phyloP scores from a whole-genome alignment of 1,284 basidiomycete genomes.

The Meira nashicola region DNA sequence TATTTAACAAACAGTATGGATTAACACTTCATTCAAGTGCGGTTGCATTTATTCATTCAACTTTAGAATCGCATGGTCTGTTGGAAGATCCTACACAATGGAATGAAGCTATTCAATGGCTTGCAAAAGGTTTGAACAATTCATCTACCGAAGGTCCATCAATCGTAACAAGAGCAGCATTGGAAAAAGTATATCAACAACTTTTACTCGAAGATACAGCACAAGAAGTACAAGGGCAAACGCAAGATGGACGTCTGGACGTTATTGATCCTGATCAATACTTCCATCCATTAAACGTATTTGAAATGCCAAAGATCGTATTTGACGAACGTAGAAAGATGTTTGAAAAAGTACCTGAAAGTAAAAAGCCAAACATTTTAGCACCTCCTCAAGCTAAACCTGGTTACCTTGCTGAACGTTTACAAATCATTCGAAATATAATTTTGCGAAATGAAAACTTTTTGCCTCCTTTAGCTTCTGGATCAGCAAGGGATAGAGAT shows the following conservation, averaged over 20 bases:
- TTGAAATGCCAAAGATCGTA: slow-evolving; percentile 86
- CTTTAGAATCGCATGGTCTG: slow-evolving; percentile 41
- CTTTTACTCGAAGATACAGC: slow-evolving; percentile 42
- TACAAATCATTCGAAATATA: slow-evolving; percentile 37
- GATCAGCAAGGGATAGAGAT: slow-evolving; percentile 16
- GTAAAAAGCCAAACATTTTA: slow-evolving; percentile 22
- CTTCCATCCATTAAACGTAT: slow-evolving; percentile 79
- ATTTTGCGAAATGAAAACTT: slow-evolving; percentile 51
- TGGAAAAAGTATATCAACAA: slow-evolving; percentile 42
- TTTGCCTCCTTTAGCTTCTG: slow-evolving; percentile 40
- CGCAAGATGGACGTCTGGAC: slow-evolving; percentile 53
- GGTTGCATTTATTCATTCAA: slow-evolving; percentile 41
- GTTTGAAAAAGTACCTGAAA: slow-evolving; percentile 60
- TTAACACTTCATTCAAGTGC: slow-evolving; percentile 49
- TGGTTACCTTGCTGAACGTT: slow-evolving; percentile 32
- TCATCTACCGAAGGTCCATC: slow-evolving; percentile 15
- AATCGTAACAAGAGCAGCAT: slow-evolving; percentile 38
- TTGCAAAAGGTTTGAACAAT: slow-evolving; percentile 43
- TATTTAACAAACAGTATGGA: slow-evolving; percentile 46
- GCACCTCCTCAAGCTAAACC: slow-evolving; percentile 29
- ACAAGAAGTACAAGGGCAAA: slow-evolving; percentile 4
- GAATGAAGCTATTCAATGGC: slow-evolving; percentile 49
- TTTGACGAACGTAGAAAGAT: slow-evolving; percentile 79
- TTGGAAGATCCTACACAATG: slow-evolving; percentile 27
- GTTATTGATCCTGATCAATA: slow-evolving; percentile 77